Evolutionary conservation across 2,329 filamentous ascomycete genomes (phyloP), one percentile per base, ranked within the genome.

Genomic region (Phialophora macrospora): DNA sequence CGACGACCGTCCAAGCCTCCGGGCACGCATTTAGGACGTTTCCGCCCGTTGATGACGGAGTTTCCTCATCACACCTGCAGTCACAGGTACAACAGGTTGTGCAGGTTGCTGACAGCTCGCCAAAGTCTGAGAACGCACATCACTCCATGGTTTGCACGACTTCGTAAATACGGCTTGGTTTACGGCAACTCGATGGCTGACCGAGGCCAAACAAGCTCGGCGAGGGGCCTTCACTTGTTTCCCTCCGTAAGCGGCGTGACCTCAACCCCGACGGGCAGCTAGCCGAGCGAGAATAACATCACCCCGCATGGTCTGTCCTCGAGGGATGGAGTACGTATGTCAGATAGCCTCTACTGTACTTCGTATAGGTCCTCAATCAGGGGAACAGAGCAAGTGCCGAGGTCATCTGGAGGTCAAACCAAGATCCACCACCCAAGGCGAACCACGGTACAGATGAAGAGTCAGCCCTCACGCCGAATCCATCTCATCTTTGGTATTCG

Each of bases 371-470:
- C 7, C 26, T 28, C 48, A 51, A 51, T 26, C 26, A 24, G 14
- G 48, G 9, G 22, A 24, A 17, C 14, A 11, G 20, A 58, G 14
- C 44, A 32, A 59, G 30, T 49, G 56, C 56, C 56, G 56, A 59
- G 56, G 56, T 59, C 56, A 17, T n/a, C 38, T 8, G n/a, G 44
- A 30, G 38, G 46, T 24, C 20, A 14, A 51, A 11, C 20, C 48
- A 22, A 14, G 14, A 20, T 51, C 48, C 38, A 44, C 38, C 38
- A 44, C 17, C 5, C 17, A 8, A 44, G 17, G 17, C 14, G 38
- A n/a, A n/a, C 17, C 17, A 44, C 38, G 2, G 38, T 17, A 44
- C 38, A 20, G 14, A 17, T n/a, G 38, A 44, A 44, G 38, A 44
- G 17, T 0, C 5, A n/a, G 17, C 38, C n/a, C n/a, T n/a, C 17